Evolutionary conservation across 2,329 filamentous ascomycete species (phyloP).

Genomic region (Fusarium acutatum): DNA sequence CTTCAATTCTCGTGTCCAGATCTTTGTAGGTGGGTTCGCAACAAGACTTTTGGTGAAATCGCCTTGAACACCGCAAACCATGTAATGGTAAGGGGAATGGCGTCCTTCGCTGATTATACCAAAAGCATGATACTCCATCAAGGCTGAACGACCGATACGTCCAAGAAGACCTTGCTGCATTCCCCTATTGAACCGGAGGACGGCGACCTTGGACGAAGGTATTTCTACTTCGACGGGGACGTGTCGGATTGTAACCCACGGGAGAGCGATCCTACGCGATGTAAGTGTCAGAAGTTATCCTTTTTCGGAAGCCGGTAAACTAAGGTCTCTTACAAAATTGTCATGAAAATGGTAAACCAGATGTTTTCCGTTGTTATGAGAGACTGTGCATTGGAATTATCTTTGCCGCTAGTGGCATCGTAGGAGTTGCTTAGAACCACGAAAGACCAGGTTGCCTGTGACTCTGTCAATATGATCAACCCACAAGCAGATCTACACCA

Average conservation of each 20-base stretch:
- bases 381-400: neutral
- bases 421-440: neutral
- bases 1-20: neutral
- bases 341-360: neutral
- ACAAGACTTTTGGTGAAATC: neutral
- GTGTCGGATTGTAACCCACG: neutral
- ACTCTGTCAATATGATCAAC: too few relatives aligned
- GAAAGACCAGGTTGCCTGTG: neutral
- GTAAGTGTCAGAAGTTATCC: accelerated
- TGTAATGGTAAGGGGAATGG: neutral
- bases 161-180: neutral
- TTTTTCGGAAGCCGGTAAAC: accelerated
- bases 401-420: neutral
- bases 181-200: neutral
- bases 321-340: neutral
- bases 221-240: neutral
- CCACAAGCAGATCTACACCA: accelerated
- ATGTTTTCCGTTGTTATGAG: neutral
- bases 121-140: slow-evolving; percentile 6
- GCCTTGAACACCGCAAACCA: neutral
- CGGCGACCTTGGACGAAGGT: neutral
- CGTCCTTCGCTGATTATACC: neutral
- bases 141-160: neutral
- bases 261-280: neutral
- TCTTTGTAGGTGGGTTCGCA: neutral